phyloP scores from a whole-genome alignment of 148 eudicot species.

The Rhododendron simsii region DNA sequence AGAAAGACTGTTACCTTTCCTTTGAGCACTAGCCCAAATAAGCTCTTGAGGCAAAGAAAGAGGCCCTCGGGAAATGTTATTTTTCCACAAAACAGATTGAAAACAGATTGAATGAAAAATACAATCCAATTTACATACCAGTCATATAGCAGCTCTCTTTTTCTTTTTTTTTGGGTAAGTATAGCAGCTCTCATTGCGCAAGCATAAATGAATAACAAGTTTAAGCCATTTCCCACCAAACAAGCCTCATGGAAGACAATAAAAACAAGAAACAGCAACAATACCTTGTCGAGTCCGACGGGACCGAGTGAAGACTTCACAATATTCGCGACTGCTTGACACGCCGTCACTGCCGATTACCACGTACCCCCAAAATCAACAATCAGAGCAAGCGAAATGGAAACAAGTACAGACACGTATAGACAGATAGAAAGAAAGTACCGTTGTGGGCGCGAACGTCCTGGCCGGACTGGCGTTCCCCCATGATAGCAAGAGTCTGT shows the following conservation, averaged over 20 bases:
- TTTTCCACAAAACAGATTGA: no score
- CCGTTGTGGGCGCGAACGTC: slow-evolving; percentile 95
- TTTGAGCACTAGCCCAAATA: no score
- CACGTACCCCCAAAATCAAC: background rate
- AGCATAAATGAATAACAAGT: background rate
- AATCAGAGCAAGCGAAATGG: background rate
- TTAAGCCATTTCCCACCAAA: background rate
- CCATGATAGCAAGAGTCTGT: slow-evolving; percentile 65
- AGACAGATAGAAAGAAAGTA: background rate
- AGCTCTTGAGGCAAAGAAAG: no score
- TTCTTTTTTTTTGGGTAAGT: no score
- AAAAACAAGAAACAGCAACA: background rate
- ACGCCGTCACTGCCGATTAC: slow-evolving; percentile 64
- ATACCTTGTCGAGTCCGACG: slow-evolving; percentile 96
- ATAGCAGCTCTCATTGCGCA: background rate
- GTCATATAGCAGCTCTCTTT: background rate
- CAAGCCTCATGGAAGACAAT: background rate
- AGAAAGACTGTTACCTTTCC: no score
- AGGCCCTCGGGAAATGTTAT: no score
- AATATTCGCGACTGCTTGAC: slow-evolving; percentile 84
- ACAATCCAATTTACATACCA: background rate
- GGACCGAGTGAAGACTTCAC: slow-evolving; percentile 98
- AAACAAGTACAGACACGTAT: background rate
- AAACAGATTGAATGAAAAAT: background rate
- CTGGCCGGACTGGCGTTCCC: slow-evolving; percentile 96